Base-by-base conservation (phyloP, 176 grass and related monocot species). In the Musa schizocarpa region DNA sequence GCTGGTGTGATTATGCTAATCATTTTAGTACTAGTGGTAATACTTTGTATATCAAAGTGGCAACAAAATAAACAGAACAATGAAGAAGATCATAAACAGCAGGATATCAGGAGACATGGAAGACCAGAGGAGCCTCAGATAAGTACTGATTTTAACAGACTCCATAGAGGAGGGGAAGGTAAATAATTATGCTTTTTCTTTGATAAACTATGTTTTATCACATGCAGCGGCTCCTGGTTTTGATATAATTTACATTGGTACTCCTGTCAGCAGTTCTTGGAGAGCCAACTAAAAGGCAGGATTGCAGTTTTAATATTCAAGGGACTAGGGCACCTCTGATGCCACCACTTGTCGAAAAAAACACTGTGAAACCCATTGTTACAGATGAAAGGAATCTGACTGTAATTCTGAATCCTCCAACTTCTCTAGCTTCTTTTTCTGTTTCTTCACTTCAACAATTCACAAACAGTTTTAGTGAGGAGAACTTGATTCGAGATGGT, bases 371-470 rank as follows among this genome's bases (percentile, higher is more conserved):
- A 9, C 52, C 53, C 24, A 59, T 22, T n/a, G 16, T 43, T 57
- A 54, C 26, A 29, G 19, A 19, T 13, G 52, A 58, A 55, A 59
- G 13, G 9, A 70, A 7, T 79, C 11, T 8, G 9, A 21, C 50
- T 59, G 52, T 34, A 79, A 79, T 29, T 27, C 53, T 50, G 1
- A 58, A 1, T 34, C 71, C 8, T 34, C 52, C 52, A 1, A 11
- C 55, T 65, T 52, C 59, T 72, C 83, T 75, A 72, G 85, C 55
- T 81, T 84, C 81, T 17, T 98, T 91, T 85, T 93, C 88, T 23
- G 86, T 93, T 54, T 83, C 86, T 59, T 77, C 79, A 34, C 90
- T 98, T 79, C 94, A 98, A 81, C 88, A 89, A 84, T 93, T 87
- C 80, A 98, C 94, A 76, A 79, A 85, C 79, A 98, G 78, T 65